Evolutionary conservation across 768 basidiomycete genomes (phyloP).

Genomic region (Mycena galericulata): DNA sequence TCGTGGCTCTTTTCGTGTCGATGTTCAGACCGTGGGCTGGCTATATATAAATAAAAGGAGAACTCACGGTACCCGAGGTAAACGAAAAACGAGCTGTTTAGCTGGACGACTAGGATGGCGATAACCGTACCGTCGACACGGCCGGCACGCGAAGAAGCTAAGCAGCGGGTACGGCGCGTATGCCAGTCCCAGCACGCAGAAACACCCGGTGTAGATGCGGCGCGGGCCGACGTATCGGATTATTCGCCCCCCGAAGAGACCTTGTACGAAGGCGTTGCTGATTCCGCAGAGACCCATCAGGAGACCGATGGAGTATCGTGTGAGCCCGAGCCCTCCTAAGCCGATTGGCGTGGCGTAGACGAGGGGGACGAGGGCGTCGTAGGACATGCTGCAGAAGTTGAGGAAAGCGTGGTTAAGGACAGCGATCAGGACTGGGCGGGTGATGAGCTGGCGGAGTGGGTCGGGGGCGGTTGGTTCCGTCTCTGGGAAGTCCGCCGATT

Average conservation of each 20-base stretch:
- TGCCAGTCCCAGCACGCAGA: conserved; percentile 39
- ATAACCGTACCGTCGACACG: conserved; percentile 47
- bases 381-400: conserved; percentile 10
- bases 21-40: background rate
- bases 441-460: background rate
- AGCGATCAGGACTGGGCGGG: background rate
- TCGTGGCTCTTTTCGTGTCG: background rate
- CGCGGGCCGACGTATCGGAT: conserved; percentile 68
- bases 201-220: conserved; percentile 58
- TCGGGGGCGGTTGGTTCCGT: too few relatives aligned
- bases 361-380: background rate
- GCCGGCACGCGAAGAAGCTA: conserved; percentile 48
- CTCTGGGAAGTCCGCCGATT: background rate
- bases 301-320: conserved; percentile 51
- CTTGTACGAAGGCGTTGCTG: conserved; percentile 66
- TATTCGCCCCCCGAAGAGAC: conserved; percentile 62
- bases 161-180: conserved; percentile 50
- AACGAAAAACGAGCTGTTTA: conserved; percentile 34
- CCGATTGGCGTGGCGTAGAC: conserved; percentile 27
- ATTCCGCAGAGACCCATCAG: conserved; percentile 62
- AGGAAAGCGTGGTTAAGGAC: conserved; percentile 2
- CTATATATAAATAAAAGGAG: background rate
- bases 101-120: conserved; percentile 48
- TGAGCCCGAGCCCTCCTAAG: conserved; percentile 23
- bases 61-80: conserved; percentile 12